Evolutionary conservation across 1,284 basidiomycete species (phyloP), one percentile per base, ranked within the genome.

Genomic region (Sanguinoderma infundibulare): DNA sequence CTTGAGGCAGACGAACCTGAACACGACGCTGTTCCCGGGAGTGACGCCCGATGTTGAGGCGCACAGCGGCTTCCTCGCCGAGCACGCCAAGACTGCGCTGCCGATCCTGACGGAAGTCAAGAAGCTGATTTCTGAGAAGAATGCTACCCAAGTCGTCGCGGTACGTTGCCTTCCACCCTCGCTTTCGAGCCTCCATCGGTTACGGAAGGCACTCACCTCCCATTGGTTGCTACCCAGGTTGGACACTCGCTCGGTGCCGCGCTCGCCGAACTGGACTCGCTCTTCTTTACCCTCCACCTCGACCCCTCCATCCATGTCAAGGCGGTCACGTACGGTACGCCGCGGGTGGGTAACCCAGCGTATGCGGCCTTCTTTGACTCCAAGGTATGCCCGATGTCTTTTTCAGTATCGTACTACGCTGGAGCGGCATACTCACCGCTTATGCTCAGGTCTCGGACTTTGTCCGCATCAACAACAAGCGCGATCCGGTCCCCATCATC

Each of bases 1-100:
- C 59, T 71, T 84, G 22, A 5, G 55, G 26, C 54, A 63, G 57
- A 52, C 54, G 20, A 50, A 46, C 8, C 75, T 83, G 36, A 73
- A 83, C 67, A 60, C 77, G 0, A 71, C 64, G 0, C 74, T 86
- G 12, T 87, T 86, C 74, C 84, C 84, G 0, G 81, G 80, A 6
- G 72, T 82, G 17, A 71, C 80, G 0, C 72, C 69, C 0, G 68
- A 56, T 40, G 75, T 82, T 2, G 62, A 72, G 53, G 79, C 81
- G 6, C 85, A 86, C 59, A 64, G 73, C 26, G 85, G 84, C 0
- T 86, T 86, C 72, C 72, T 76, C 5, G 68, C 79, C 52, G 78
- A 79, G 55, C 83, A 86, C 59, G 78, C 76, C 7, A 60, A 71
- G 57, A 79, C 78, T 3, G 81, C 79, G 0, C 22, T 60, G 0